phyloP scores from a whole-genome alignment of 768 basidiomycete genomes.

The Calocera viscosa region DNA sequence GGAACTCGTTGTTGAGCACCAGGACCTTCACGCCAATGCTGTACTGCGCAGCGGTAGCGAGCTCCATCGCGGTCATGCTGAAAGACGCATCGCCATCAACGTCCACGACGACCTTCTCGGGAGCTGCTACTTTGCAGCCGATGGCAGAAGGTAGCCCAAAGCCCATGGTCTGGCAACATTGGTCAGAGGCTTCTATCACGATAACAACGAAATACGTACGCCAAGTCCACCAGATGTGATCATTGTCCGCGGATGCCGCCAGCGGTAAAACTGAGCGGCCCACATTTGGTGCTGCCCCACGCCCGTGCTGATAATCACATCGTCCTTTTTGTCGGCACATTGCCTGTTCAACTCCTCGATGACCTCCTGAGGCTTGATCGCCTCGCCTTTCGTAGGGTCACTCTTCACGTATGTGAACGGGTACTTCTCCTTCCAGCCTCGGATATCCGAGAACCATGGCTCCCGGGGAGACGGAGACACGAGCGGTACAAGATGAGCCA shows the following conservation, averaged over 20 bases:
- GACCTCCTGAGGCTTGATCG: constrained; percentile 93
- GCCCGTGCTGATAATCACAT: constrained; percentile 81
- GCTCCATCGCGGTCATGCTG: constrained; percentile 99
- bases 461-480: constrained; percentile 51
- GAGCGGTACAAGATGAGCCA: constrained; percentile 69
- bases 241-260: constrained; percentile 77
- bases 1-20: constrained; percentile 91
- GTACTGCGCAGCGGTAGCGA: constrained; percentile 83
- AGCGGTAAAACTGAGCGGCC: constrained; percentile 90
- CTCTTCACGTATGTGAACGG: constrained; percentile 80
- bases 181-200: constrained; percentile 9
- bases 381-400: constrained; percentile 37
- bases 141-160: constrained; percentile 90
- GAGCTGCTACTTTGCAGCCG: constrained; percentile 93
- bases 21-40: constrained; percentile 91
- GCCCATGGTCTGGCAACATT: constrained; percentile 75
- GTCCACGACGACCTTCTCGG: constrained; percentile 85
- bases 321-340: constrained; percentile 66
- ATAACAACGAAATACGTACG: constrained; percentile 37
- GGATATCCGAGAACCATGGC: constrained; percentile 76
- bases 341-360: constrained; percentile 82
- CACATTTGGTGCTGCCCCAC: constrained; percentile 99
- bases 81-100: constrained; percentile 97
- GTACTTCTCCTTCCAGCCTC: constrained; percentile 70
- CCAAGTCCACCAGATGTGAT: constrained; percentile 91